Percentiles rank a stretch among this genome's conserved stretches.
phyloP scores from a whole-genome alignment of 1,284 basidiomycete genomes.

The Ganoderma multipileum region DNA sequence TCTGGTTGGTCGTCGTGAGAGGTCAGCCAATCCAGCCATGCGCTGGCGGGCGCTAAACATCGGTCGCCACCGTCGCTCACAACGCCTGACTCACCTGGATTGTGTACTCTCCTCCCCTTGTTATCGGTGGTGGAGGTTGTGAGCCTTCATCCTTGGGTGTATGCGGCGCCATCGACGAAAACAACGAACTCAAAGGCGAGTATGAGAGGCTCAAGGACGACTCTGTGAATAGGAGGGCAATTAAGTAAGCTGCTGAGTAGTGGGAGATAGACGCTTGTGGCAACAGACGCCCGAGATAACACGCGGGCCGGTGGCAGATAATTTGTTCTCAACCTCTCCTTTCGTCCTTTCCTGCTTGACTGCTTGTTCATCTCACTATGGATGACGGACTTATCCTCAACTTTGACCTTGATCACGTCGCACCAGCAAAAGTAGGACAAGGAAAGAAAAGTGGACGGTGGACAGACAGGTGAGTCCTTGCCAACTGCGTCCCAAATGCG shows the following conservation, averaged over 20 bases:
- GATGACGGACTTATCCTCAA: conserved; percentile 77
- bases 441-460: conserved; percentile 79
- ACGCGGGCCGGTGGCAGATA: not conserved
- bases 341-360: not conserved
- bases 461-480: conserved; percentile 75
- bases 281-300: not conserved
- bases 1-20: conserved; percentile 51
- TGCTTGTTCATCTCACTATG: conserved; percentile 46
- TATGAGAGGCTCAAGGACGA: conserved; percentile 10
- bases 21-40: conserved; percentile 28
- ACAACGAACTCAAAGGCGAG: not conserved
- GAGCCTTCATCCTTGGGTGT: conserved; percentile 48
- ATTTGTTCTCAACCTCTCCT: not conserved
- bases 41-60: conserved; percentile 33
- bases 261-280: not conserved
- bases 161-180: conserved; percentile 33
- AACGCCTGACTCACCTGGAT: conserved; percentile 64
- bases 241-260: conserved; percentile 6
- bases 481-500: not conserved
- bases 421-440: conserved; percentile 36
- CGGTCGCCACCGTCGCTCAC: conserved; percentile 33
- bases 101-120: conserved; percentile 76
- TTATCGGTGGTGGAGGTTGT: conserved; percentile 67
- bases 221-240: not conserved
- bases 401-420: conserved; percentile 52